phyloP scores from a whole-genome alignment of 2,329 filamentous ascomycete species.

The Botryosphaeria agaves region DNA sequence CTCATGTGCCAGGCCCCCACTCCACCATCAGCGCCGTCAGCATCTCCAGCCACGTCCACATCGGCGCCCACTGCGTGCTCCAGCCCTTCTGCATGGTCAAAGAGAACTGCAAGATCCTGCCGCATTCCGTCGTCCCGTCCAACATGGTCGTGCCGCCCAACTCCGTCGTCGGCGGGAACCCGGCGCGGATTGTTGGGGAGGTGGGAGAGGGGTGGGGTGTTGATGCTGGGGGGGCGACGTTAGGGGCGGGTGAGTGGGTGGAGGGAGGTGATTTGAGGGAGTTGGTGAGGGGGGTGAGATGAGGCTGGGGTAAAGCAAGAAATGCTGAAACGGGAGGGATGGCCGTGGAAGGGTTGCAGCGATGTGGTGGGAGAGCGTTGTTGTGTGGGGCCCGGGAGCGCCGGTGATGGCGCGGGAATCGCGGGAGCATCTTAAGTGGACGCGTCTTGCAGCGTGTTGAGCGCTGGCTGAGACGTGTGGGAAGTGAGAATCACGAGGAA shows the following conservation, averaged over 20 bases:
- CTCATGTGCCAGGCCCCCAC: conserved; percentile 18
- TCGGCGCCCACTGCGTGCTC: conserved; percentile 60
- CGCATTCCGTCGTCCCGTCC: conserved; percentile 65
- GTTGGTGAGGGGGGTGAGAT: conserved; percentile 28
- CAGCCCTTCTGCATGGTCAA: conserved; percentile 84
- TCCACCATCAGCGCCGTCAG: conserved; percentile 68
- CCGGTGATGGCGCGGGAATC: no score
- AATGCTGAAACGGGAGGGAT: no score
- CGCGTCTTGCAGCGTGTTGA: no score
- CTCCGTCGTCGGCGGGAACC: conserved; percentile 72
- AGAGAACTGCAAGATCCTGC: conserved; percentile 77
- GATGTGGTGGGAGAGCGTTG: no score
- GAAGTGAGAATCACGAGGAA: no score
- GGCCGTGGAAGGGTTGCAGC: no score
- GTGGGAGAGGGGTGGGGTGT: conserved; percentile 50
- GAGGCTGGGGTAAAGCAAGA: conserved; percentile 9
- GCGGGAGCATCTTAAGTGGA: no score
- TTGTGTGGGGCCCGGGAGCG: no score
- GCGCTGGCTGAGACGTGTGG: no score
- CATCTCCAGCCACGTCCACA: conserved; percentile 72
- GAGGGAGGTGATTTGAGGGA: conserved; percentile 32
- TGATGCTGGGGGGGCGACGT: conserved; percentile 22
- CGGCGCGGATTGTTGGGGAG: conserved; percentile 66
- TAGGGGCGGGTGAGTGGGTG: conserved; percentile 27
- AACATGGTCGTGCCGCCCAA: conserved; percentile 90